These are phyloP conservation scores for Globisporangium mamillatum DNA, from an alignment of 352 stramenopile species.

Conservation along the genomic window DNA sequence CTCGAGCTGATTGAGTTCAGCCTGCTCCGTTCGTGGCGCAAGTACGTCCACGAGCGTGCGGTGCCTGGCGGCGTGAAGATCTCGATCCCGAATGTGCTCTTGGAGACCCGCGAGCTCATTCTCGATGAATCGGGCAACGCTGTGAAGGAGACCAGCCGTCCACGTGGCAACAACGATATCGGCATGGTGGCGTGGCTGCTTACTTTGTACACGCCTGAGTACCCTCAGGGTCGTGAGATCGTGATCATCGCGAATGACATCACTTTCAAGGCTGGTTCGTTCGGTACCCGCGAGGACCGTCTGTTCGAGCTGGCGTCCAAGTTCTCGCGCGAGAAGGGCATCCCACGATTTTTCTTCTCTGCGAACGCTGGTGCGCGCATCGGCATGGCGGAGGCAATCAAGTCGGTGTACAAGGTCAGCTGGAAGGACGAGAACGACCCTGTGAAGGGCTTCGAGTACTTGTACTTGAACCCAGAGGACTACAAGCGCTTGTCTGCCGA, in stretches of 20 bases:
- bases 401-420: constrained; percentile 96
- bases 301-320: constrained; percentile 98
- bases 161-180: constrained; percentile 96
- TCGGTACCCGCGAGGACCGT: constrained; percentile 98
- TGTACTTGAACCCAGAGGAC: constrained; percentile 95
- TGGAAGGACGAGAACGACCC: constrained; percentile 97
- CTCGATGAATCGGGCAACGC: constrained; percentile 77
- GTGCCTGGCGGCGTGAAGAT: constrained; percentile 60
- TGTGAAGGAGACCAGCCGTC: constrained; percentile 64
- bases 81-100: constrained; percentile 87
- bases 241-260: constrained; percentile 99
- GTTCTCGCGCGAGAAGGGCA: constrained; percentile 89
- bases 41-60: constrained; percentile 80
- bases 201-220: constrained; percentile 98
- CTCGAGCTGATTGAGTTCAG: constrained; percentile 97
- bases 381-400: constrained; percentile 98
- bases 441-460: constrained; percentile 98
- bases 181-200: constrained; percentile 99
- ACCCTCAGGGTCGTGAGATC: constrained; percentile 94
- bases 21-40: constrained; percentile 93
- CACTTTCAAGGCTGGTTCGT: constrained; percentile 98
- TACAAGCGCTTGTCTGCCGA: constrained; percentile 92
- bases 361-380: constrained; percentile 99
- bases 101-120: constrained; percentile 94
- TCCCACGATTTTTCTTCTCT: constrained; percentile 98